A percentile compares a stretch with the other conserved stretches of the same genome.
phyloP scores from a whole-genome alignment of 2,329 filamentous ascomycete genomes.

The Alternaria ethzedia region DNA sequence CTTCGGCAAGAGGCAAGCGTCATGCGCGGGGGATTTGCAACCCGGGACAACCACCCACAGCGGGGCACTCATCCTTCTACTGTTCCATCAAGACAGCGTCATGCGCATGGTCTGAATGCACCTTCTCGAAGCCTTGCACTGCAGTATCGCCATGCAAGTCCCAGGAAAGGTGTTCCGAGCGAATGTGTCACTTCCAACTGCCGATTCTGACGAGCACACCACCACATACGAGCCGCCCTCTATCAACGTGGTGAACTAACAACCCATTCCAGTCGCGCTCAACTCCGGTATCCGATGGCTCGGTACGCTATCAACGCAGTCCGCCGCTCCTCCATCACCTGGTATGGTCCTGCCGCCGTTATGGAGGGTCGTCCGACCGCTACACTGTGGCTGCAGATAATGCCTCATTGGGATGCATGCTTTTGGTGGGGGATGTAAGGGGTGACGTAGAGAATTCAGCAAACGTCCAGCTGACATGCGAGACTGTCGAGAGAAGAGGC shows the following conservation, averaged over 20 bases:
- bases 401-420: not conserved
- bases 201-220: slow-evolving; percentile 2
- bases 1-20: slow-evolving; percentile 8
- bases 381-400: slow-evolving; percentile 8
- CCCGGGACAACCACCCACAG: not conserved
- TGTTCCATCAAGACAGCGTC: not conserved
- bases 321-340: not conserved
- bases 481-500: not conserved
- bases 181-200: not conserved
- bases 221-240: not conserved
- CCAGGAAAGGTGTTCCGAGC: not conserved
- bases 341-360: not conserved
- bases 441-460: not conserved
- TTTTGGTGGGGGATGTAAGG: not conserved
- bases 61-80: slow-evolving; percentile 4
- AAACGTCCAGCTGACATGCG: not conserved
- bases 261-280: slow-evolving; percentile 11
- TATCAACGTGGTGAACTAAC: not conserved
- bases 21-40: slow-evolving; percentile 7
- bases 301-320: slow-evolving; percentile 11
- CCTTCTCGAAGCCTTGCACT: not conserved
- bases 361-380: not conserved
- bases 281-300: slow-evolving; percentile 16
- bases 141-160: not conserved
- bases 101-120: not conserved